These are phyloP conservation scores for Xerocomus potaroensis DNA, from an alignment of 768 basidiomycete species.

Conservation along the genomic window DNA sequence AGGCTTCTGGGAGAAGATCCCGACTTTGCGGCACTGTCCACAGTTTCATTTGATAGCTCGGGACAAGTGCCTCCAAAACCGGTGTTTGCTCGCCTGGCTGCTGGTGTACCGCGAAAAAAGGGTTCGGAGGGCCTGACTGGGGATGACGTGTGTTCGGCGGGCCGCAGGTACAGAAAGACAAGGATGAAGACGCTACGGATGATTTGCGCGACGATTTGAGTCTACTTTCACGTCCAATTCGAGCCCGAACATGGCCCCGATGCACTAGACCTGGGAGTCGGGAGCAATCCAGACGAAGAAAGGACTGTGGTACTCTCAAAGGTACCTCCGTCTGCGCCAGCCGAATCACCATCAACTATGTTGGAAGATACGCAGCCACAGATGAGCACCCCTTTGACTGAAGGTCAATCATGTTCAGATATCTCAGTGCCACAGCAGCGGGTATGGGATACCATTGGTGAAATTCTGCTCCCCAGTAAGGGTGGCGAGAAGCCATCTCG, in stretches of 20 bases:
- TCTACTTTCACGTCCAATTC: constrained; percentile 6
- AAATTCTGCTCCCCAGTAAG: constrained; percentile 57
- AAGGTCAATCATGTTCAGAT: constrained; percentile 7
- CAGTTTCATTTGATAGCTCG: constrained; percentile 44
- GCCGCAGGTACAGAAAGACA: neutral
- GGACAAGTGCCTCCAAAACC: constrained; percentile 32
- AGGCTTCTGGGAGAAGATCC: constrained; percentile 61
- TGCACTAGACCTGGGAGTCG: constrained; percentile 1
- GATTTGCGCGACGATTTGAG: constrained; percentile 12
- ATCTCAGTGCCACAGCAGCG: constrained; percentile 43
- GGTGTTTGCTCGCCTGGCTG: constrained; percentile 24
- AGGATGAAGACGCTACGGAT: constrained; percentile 2
- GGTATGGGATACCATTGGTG: constrained; percentile 65
- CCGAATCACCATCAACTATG: neutral
- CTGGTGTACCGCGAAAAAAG: constrained; percentile 10
- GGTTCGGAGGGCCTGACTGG: neutral
- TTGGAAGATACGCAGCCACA: constrained; percentile 8
- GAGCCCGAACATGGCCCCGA: constrained; percentile 3
- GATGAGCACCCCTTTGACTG: neutral
- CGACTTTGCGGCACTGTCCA: constrained; percentile 49
- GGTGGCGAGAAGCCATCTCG: constrained; percentile 40
- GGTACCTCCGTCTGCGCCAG: neutral
- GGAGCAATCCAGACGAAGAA: constrained; percentile 27
- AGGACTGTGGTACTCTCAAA: constrained; percentile 30
- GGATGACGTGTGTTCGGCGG: constrained; percentile 8